phyloP scores from a whole-genome alignment of 495 filamentous ascomycete genomes.

The Penicillium arizonense region DNA sequence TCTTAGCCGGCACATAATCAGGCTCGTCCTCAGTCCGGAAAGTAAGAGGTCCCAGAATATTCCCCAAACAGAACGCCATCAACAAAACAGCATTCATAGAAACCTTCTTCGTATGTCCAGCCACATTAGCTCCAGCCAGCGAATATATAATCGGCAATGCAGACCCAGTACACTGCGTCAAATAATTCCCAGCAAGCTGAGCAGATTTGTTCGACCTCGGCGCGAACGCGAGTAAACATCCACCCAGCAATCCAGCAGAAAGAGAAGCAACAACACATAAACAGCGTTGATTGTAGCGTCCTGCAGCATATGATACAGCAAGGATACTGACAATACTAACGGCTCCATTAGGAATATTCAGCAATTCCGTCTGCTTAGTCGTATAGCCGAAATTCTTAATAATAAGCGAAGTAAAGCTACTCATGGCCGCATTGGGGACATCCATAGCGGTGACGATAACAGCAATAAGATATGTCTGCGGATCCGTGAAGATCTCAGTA shows the following conservation, averaged over 20 bases:
- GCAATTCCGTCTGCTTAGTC: conserved; percentile 53
- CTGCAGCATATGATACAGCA: conserved; percentile 38
- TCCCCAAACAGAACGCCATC: conserved; percentile 60
- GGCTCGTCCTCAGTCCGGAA: conserved; percentile 42
- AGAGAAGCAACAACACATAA: conserved; percentile 39
- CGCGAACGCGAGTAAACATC: conserved; percentile 59
- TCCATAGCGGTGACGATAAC: conserved; percentile 25
- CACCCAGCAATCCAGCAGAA: conserved; percentile 48
- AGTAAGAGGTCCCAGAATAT: conserved; percentile 56
- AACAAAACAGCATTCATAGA: conserved; percentile 56
- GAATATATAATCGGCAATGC: conserved; percentile 42
- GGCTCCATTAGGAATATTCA: conserved; percentile 63
- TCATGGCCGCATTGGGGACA: conserved; percentile 29
- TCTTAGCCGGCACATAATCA: conserved; percentile 61
- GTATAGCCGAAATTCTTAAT: conserved; percentile 58
- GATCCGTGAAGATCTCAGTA: conserved; percentile 31
- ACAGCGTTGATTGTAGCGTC: conserved; percentile 49
- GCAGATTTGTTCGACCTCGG: conserved; percentile 28
- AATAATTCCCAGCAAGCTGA: conserved; percentile 38
- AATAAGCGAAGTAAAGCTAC: conserved; percentile 34
- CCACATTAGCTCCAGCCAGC: conserved; percentile 41
- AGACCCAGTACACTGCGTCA: conserved; percentile 39
- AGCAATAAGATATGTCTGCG: conserved; percentile 33
- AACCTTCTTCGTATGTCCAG: conserved; percentile 53
- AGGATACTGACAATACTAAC: conserved; percentile 58